Evolutionary conservation across 768 basidiomycete species (phyloP).

Genomic region (Cubamyces lactineus): DNA sequence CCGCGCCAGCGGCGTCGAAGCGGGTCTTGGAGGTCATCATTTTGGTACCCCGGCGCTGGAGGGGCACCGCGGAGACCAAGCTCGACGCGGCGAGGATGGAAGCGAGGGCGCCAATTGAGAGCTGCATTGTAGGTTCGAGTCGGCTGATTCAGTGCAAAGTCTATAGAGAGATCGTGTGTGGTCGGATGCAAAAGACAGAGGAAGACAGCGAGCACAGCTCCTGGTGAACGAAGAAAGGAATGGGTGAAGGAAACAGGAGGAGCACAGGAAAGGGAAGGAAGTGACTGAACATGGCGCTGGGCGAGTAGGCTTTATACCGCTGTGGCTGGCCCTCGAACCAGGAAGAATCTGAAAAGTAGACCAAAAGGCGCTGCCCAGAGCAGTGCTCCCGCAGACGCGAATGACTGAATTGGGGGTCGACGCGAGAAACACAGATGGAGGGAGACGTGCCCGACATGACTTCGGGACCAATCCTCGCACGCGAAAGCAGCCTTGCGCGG

Average conservation of each 20-base stretch:
- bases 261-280: slow-evolving; percentile 10
- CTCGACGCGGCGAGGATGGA: slow-evolving; percentile 15
- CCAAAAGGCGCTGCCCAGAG: not conserved
- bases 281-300: not conserved
- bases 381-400: not conserved
- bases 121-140: slow-evolving; percentile 6
- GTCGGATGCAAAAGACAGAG: not conserved
- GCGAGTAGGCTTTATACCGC: slow-evolving; percentile 4
- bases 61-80: slow-evolving; percentile 14
- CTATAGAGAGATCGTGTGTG: not conserved
- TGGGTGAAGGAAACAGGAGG: not conserved
- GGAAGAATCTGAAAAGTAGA: not conserved
- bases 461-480: no score
- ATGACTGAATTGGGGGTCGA: not conserved
- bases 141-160: not conserved
- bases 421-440: no score
- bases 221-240: slow-evolving; percentile 6
- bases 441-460: no score
- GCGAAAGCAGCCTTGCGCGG: no score
- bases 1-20: slow-evolving; percentile 16
- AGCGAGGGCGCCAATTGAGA: slow-evolving; percentile 10
- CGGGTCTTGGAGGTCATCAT: slow-evolving; percentile 16
- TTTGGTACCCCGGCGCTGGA: slow-evolving; percentile 15
- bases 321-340: no score
- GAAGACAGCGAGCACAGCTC: slow-evolving; percentile 21